Evolutionary conservation across 768 basidiomycete genomes (phyloP), one percentile per base, ranked within the genome.

Genomic region (Lentinula edodes): DNA sequence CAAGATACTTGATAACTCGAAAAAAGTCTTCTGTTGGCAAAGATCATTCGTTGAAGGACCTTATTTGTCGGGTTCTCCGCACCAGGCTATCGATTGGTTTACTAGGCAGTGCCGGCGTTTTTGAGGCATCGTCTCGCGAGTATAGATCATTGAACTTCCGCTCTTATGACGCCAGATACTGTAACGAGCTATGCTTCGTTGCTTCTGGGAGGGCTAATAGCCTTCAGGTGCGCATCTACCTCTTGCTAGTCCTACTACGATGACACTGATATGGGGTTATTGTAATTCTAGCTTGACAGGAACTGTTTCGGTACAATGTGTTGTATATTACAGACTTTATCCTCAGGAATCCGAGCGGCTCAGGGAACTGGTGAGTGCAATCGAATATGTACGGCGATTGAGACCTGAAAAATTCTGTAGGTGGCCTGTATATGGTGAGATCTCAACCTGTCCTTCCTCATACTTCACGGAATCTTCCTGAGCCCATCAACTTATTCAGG

Each of bases 281-380:
- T 48, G n/a, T 23, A 5, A 36, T 45, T 3, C 5, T 16, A 60
- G 58, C n/a, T 51, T 60, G 34, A 50, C 42, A 36, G 58, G 58
- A 6, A 60, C 45, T 4, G 58, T 60, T 20, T 48, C 58, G 20
- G 58, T 60, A 15, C 58, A 60, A 18, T 45, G 58, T 16, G 18
- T 60, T 16, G 58, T 60, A 10, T 60, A 60, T 36, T 60, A n/a
- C 35, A 60, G 45, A 18, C 45, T 60, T 15, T 60, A 35, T 46
- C 58, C 58, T 10, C 15, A 35, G 36, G 58, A 60, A 18, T 51
- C 36, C 3, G 43, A 36, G 9, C 15, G n/a, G 23, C 38, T 60
- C 6, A 51, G 43, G 43, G 58, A 28, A 9, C n/a, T 60, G 34
- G 58, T 60, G 36, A 43, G 58, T 23, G 5, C 6, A 8, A 9